Base-by-base conservation (phyloP, 2,329 filamentous ascomycete species). In the Hortaea sp. region DNA sequence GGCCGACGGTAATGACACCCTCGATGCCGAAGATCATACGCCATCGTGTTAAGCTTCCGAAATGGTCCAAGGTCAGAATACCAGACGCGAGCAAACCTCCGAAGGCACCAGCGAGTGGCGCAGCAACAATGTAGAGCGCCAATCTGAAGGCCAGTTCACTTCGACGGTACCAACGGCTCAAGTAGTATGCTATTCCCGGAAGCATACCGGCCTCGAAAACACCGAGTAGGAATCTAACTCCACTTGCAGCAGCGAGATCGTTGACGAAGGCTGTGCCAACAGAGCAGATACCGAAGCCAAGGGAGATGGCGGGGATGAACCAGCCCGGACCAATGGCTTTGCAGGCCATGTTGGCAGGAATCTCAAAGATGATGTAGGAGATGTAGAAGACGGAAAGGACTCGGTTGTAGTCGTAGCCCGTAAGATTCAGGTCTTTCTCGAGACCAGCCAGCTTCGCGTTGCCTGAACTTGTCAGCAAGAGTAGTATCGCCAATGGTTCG, bases 1-100 rank as follows among this genome's bases (percentile, higher is more conserved):
- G 62, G 0, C 71, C 69, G 49, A 67, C 69, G 1, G 77, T 80
- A 52, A 84, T 76, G 54, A 84, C 77, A 13, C 82, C 82, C 59
- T 85, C 82, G n/a, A 85, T 78, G 4, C 73, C 75, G 45, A 85
- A 85, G 43, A 85, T 83, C 80, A 84, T 84, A 6, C 81, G 69
- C 82, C 82, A 86, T 5, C 63, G 66, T 27, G 66, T 67, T 0
- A 84, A 63, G 4, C 67, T 60, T 5, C 78, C 81, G 50, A 85
- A 78, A 48, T 69, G 63, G 44, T 75, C 65, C 1, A 87, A 69
- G 2, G 67, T 78, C 13, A 85, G 69, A 51, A 87, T 86, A 1
- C 68, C 82, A 5, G 66, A 70, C 1, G 71, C 71, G 0, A 87
- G 67, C 0, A 87, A 69, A 0, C 83, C 83, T 13, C 84, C 82